Conservation (phyloP, 1,139 yeast genomes). For the Geotrichum reessii region DNA sequence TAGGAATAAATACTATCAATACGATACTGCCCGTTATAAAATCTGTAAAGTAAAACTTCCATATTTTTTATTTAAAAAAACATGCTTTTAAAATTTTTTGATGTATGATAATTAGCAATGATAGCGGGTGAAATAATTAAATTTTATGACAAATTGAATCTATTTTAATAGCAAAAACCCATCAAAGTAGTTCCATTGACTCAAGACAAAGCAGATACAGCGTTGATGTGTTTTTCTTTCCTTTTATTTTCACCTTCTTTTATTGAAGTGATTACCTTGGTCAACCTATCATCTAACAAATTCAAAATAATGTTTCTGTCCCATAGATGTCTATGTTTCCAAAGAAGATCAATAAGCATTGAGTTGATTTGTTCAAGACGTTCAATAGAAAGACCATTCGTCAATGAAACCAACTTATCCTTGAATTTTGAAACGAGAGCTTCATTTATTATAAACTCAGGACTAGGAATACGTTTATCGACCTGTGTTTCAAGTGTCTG, state of each 20-base stretch:
- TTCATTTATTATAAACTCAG: constrained; percentile 32
- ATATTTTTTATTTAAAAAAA: background rate
- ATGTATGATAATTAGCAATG: background rate
- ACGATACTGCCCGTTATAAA: too few relatives aligned
- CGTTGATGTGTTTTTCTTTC: background rate
- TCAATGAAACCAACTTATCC: constrained; percentile 35
- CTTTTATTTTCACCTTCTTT: constrained; percentile 9
- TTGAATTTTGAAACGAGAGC: constrained; percentile 31
- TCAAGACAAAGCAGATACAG: background rate
- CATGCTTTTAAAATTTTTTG: background rate
- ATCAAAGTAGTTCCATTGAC: background rate
- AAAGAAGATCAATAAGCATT: constrained; percentile 62
- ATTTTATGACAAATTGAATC: background rate
- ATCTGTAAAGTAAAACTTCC: background rate
- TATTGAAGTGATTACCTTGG: constrained; percentile 18
- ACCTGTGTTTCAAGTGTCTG: constrained; percentile 9
- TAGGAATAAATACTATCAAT: too few relatives aligned
- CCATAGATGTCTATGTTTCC: constrained; percentile 66
- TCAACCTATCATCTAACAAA: constrained; percentile 21
- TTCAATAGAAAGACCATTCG: constrained; percentile 58
- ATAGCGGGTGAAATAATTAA: background rate
- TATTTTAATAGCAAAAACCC: background rate
- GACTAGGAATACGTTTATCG: background rate
- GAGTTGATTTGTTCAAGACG: constrained; percentile 70
- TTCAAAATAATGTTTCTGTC: constrained; percentile 45